Conservation (phyloP, 331 rosid species). For the Arachis monticola region DNA sequence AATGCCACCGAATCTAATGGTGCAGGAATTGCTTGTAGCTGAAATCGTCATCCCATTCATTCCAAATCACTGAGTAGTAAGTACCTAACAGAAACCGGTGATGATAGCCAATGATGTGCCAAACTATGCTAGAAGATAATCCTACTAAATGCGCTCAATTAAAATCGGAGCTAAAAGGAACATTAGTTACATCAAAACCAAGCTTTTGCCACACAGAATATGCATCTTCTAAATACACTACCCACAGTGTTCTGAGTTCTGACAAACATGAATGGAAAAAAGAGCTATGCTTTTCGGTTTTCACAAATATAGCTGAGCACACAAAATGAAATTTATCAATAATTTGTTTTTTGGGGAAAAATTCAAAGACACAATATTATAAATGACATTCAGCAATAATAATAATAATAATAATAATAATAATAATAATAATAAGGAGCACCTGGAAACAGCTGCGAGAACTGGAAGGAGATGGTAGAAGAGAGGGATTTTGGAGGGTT, state of each 20-base stretch:
- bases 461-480: neutral
- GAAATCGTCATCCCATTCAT: conserved; percentile 43
- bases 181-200: neutral
- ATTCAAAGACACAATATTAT: neutral
- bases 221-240: conserved; percentile 8
- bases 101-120: conserved; percentile 19
- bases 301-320: no score
- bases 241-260: neutral
- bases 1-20: conserved; percentile 47
- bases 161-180: conserved; percentile 20
- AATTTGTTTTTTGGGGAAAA: no score
- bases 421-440: neutral
- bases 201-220: neutral
- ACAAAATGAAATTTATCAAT: no score
- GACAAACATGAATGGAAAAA: neutral
- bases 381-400: no score
- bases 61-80: conserved; percentile 31
- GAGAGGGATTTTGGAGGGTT: neutral
- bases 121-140: conserved; percentile 18
- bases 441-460: neutral
- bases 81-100: conserved; percentile 43
- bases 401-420: neutral
- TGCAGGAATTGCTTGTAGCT: conserved; percentile 51
- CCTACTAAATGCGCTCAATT: neutral
- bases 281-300: no score